Evolutionary conservation across 2,329 filamentous ascomycete genomes (phyloP), one percentile per base, ranked within the genome.

Genomic region (Penicillium sumatraense): DNA sequence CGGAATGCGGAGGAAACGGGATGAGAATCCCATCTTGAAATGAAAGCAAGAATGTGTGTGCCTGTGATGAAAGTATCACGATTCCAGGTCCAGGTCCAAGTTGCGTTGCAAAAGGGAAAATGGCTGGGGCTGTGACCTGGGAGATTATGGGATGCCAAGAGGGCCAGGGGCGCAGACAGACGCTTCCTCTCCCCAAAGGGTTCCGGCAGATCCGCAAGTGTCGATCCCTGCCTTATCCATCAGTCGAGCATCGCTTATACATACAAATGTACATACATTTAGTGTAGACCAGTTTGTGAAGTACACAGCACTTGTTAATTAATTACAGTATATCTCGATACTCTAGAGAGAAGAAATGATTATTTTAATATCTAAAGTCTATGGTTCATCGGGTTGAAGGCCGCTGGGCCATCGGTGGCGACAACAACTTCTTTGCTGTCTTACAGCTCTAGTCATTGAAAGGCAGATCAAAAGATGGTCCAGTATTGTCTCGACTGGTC

Each of bases 1-100:
- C 70, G 77, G 78, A 59, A 80, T 73, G 74, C 79, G 78, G 71
- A 80, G 65, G 58, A 77, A 72, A 55, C 77, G 77, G 63, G 70
- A 65, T 64, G 68, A 65, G 49, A 73, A 68, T 56, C 73, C 73
- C 75, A 77, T 77, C 40, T 42, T 71, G 57, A 52, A n/a, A n/a
- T n/a, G n/a, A n/a, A n/a, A 41, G 27, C 27, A 55, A 47, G 33
- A 44, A 47, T 42, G 50, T 36, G 33, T 18, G 24, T 42, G 50
- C 31, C 33, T 18, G 24, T 14, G 21, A 49, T 26, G 26, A 27
- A 36, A 48, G n/a, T 56, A 16, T 14, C 40, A 16, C 21, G 40
- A 24, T 42, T 42, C 21, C 38, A 24, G 31, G 24, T 46, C 44
- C 46, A 54, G 47, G 47, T 46, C 53, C 33, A 21, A 35, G 48